These are phyloP conservation scores for Danielia reshetovae DNA, from an alignment of 805 yeast genomes.

Conservation along the genomic window DNA sequence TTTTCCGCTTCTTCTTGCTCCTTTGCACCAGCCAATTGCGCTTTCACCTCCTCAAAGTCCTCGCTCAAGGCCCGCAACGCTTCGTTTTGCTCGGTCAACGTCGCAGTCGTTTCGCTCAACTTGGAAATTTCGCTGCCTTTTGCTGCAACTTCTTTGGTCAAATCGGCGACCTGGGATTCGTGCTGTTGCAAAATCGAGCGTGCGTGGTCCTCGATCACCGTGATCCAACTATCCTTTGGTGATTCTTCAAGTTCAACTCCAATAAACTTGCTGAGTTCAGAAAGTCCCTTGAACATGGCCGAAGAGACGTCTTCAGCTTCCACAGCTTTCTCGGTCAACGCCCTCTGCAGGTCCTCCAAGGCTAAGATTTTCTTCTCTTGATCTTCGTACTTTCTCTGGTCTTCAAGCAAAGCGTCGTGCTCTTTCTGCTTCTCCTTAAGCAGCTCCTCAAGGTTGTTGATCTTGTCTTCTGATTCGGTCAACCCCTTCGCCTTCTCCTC, in stretches of 20 bases:
- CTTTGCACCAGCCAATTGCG: not conserved
- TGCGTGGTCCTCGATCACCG: conserved; percentile 5
- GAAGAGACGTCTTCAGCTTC: too few species aligned
- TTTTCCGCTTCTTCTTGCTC: too few species aligned
- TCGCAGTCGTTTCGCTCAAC: not conserved
- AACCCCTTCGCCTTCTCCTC: conserved; percentile 1
- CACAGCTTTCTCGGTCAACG: too few species aligned
- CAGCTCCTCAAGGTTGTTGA: not conserved
- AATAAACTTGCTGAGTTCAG: too few species aligned
- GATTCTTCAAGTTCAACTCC: not conserved
- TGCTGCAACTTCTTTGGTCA: conserved; percentile 20
- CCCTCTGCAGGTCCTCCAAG: too few species aligned
- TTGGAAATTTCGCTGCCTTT: conserved; percentile 20
- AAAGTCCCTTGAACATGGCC: too few species aligned
- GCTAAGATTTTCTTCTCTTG: not conserved
- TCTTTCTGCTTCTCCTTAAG: too few species aligned
- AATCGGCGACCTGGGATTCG: conserved; percentile 23
- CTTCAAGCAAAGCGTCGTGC: too few species aligned
- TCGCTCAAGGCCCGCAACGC: not conserved
- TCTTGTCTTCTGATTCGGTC: conserved; percentile 1
- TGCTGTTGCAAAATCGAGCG: conserved; percentile 13
- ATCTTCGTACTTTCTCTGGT: not conserved
- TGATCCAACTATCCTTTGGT: too few species aligned
- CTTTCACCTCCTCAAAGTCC: not conserved
- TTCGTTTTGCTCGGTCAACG: not conserved